Conservation (phyloP, 495 filamentous ascomycete genomes). For the Neurospora tetrasperma region DNA sequence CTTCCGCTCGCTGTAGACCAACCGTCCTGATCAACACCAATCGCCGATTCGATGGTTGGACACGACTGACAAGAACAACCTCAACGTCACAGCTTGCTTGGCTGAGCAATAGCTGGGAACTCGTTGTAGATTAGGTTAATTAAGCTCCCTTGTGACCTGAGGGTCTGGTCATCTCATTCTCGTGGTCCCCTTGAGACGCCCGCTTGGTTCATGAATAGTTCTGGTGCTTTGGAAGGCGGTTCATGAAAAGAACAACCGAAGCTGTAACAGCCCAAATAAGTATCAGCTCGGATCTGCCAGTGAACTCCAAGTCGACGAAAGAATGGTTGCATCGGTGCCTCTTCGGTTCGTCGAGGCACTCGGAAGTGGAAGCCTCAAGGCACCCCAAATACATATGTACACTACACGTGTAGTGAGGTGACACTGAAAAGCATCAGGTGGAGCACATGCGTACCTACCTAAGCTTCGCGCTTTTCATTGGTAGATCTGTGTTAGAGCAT, state of each 20-base stretch:
- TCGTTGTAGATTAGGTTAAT: background rate
- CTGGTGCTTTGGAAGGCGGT: too few relatives aligned
- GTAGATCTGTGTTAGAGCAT: background rate
- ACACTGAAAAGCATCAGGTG: background rate
- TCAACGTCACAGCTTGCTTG: background rate
- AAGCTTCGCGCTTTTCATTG: background rate
- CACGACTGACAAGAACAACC: background rate
- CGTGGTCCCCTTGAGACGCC: background rate
- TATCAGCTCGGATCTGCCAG: background rate
- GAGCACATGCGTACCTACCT: background rate
- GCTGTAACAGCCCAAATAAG: background rate
- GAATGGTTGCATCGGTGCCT: background rate
- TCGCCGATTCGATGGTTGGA: background rate
- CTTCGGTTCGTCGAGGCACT: background rate
- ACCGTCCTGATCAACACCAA: constrained; percentile 1
- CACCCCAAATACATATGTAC: too few relatives aligned
- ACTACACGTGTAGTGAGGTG: background rate
- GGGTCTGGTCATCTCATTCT: background rate
- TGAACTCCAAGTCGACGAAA: background rate
- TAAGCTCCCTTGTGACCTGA: background rate
- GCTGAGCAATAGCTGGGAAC: constrained; percentile 7
- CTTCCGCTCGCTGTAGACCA: background rate
- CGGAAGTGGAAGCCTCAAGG: background rate
- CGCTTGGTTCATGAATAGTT: background rate
- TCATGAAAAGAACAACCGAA: background rate